phyloP scores from a whole-genome alignment of 108 stramenopile species.

The Nitzschia sp. region DNA sequence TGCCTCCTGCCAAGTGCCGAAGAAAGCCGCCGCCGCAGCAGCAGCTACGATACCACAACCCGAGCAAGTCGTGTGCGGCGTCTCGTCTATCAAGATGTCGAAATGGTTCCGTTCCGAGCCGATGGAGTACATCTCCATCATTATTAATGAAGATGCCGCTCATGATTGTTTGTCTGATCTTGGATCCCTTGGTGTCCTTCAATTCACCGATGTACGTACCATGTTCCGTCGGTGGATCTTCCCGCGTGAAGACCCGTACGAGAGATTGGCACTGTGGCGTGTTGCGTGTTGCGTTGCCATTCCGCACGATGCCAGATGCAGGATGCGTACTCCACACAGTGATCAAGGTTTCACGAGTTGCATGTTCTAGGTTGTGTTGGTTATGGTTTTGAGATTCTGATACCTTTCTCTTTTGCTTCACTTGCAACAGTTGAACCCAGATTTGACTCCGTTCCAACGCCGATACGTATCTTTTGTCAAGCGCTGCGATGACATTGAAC shows the following conservation, averaged over 20 bases:
- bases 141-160: constrained; percentile 96
- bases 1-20: too few relatives aligned
- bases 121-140: constrained; percentile 98
- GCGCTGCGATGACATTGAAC: constrained; percentile 97
- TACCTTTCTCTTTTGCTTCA: not conserved
- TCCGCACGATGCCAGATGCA: too few relatives aligned
- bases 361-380: not conserved
- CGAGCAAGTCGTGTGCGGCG: not conserved
- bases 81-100: constrained; percentile 63
- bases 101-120: constrained; percentile 98
- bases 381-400: not conserved
- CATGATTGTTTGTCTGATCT: constrained; percentile 91
- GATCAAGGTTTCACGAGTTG: too few relatives aligned
- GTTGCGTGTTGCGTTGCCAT: too few relatives aligned
- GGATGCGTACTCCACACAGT: too few relatives aligned
- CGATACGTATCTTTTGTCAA: constrained; percentile 96
- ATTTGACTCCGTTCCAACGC: constrained; percentile 97
- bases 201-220: constrained; percentile 90
- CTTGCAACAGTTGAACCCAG: constrained; percentile 94
- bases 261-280: too few relatives aligned
- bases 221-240: not conserved
- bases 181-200: constrained; percentile 87
- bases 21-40: too few relatives aligned
- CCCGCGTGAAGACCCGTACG: too few relatives aligned
- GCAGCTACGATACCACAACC: too few relatives aligned